A percentile compares a stretch with the other conserved stretches of the same genome.
These are phyloP conservation scores for Hypoxylon cercidicola DNA, from an alignment of 495 filamentous ascomycete genomes.

Conservation along the genomic window DNA sequence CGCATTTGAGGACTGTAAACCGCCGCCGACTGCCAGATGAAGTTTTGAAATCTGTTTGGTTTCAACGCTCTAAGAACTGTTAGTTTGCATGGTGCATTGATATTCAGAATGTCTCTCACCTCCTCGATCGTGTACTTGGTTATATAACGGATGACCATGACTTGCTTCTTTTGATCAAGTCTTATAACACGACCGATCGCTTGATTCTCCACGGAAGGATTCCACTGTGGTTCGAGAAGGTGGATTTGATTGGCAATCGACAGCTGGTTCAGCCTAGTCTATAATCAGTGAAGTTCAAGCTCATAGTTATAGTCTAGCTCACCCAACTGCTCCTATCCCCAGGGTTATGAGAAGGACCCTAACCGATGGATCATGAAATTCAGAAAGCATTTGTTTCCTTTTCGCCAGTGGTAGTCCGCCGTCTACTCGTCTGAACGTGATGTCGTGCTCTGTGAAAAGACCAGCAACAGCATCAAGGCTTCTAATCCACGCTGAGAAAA, in stretches of 20 bases:
- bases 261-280: constrained; percentile 51
- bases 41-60: constrained; percentile 3
- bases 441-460: constrained; percentile 27
- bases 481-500: constrained; percentile 61
- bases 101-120: constrained; percentile 34
- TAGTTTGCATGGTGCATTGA: neutral
- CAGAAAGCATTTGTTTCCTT: constrained; percentile 46
- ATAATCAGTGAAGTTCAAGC: neutral
- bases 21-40: neutral
- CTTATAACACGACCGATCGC: constrained; percentile 56
- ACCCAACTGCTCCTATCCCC: constrained; percentile 58
- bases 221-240: constrained; percentile 63
- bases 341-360: constrained; percentile 57
- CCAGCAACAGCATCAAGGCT: constrained; percentile 51
- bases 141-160: constrained; percentile 54
- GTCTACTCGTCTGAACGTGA: constrained; percentile 49
- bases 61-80: neutral
- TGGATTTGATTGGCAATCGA: constrained; percentile 55
- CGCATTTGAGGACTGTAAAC: neutral
- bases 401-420: constrained; percentile 39
- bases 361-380: constrained; percentile 40
- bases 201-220: constrained; percentile 60
- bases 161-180: constrained; percentile 54
- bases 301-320: constrained; percentile 5
- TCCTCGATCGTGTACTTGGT: constrained; percentile 56